phyloP scores from a whole-genome alignment of 768 basidiomycete genomes.

The Sistotremastrum suecicum region DNA sequence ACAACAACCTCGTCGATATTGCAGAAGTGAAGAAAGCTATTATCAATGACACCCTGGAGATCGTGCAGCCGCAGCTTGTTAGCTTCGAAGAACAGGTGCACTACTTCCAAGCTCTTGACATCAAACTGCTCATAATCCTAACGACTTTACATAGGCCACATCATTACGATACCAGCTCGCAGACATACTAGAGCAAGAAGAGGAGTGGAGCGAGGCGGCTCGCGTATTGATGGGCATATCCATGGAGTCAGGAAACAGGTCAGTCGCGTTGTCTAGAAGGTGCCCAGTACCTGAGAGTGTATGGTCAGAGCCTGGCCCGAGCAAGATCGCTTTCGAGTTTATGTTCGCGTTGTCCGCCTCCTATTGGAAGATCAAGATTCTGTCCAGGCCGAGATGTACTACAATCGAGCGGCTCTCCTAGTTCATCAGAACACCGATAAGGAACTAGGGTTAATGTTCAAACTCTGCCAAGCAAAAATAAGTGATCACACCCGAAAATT shows the following conservation, averaged over 20 bases:
- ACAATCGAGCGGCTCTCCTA: constrained; percentile 87
- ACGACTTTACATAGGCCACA: constrained; percentile 43
- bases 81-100: constrained; percentile 91
- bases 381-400: constrained; percentile 95
- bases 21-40: constrained; percentile 51
- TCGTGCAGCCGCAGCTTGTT: constrained; percentile 65
- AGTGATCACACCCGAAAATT: constrained; percentile 88
- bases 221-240: constrained; percentile 86
- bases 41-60: constrained; percentile 58
- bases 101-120: not conserved
- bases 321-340: constrained; percentile 77
- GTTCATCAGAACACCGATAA: constrained; percentile 69
- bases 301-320: constrained; percentile 47
- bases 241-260: constrained; percentile 82
- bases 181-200: constrained; percentile 74
- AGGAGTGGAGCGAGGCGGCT: constrained; percentile 91
- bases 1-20: constrained; percentile 38
- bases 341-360: constrained; percentile 88
- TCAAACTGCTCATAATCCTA: constrained; percentile 3
- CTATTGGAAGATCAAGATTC: constrained; percentile 94
- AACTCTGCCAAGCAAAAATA: constrained; percentile 88
- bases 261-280: constrained; percentile 10
- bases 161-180: constrained; percentile 80
- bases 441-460: constrained; percentile 72
- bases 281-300: constrained; percentile 4